phyloP scores from a whole-genome alignment of 2,329 filamentous ascomycete species.

The Xenosphaeropsis pyriputrescens region DNA sequence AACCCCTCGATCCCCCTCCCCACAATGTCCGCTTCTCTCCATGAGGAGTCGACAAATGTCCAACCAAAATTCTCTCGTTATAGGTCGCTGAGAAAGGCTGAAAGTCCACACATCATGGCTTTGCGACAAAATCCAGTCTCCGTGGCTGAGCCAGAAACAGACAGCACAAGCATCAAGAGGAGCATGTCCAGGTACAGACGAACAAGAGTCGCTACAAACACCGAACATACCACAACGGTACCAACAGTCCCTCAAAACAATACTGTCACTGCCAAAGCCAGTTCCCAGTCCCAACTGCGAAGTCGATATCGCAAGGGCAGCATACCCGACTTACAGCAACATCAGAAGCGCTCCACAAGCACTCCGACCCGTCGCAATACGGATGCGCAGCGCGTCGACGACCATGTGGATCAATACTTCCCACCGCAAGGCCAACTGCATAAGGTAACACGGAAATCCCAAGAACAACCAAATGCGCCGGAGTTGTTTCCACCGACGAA shows the following conservation, averaged over 20 bases:
- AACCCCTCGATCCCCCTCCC: background rate
- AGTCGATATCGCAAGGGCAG: background rate
- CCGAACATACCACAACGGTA: constrained; percentile 1
- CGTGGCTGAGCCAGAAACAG: constrained; percentile 8
- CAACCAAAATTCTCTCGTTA: constrained; percentile 39
- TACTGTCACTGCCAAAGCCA: background rate
- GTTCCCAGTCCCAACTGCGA: background rate
- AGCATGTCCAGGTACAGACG: constrained; percentile 23
- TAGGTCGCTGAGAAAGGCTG: constrained; percentile 34
- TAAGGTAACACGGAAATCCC: background rate
- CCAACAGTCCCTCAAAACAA: constrained; percentile 6
- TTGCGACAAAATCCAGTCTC: constrained; percentile 17
- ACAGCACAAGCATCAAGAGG: constrained; percentile 14
- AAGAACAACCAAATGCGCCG: constrained; percentile 2
- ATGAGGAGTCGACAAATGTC: constrained; percentile 1
- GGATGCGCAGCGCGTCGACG: too few relatives aligned
- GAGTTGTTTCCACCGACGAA: constrained; percentile 7
- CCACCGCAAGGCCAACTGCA: background rate
- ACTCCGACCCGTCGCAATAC: background rate
- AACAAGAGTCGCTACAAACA: constrained; percentile 5
- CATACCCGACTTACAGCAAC: background rate
- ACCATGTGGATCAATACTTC: too few relatives aligned
- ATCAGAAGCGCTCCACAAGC: background rate
- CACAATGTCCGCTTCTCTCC: constrained; percentile 2
- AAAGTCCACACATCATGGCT: constrained; percentile 7